phyloP scores from a whole-genome alignment of 1,284 basidiomycete species.

The Trametes sp. region DNA sequence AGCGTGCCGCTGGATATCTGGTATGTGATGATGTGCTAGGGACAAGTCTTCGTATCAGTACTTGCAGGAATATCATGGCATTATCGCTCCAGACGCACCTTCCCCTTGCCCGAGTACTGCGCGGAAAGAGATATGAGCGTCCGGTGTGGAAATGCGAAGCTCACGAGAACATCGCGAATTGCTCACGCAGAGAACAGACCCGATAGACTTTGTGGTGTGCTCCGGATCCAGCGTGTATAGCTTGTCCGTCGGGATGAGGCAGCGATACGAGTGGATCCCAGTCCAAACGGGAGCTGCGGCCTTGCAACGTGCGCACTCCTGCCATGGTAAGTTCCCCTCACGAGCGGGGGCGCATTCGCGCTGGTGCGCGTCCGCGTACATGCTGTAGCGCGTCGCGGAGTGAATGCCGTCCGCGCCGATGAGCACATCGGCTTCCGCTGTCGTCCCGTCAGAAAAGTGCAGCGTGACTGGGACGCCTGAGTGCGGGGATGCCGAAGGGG shows the following conservation, averaged over 20 bases:
- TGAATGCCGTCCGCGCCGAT: slow-evolving; percentile 55
- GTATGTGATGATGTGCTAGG: slow-evolving; percentile 39
- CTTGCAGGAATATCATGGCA: too few species aligned
- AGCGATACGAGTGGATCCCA: slow-evolving; percentile 52
- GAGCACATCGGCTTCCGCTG: slow-evolving; percentile 49
- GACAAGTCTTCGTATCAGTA: too few species aligned
- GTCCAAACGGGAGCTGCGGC: slow-evolving; percentile 50
- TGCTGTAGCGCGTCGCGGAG: slow-evolving; percentile 45
- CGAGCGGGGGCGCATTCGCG: slow-evolving; percentile 17
- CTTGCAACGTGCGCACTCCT: slow-evolving; percentile 25
- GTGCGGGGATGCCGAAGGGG: too few species aligned
- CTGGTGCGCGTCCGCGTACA: slow-evolving; percentile 40
- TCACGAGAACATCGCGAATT: too few species aligned
- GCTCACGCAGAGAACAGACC: slow-evolving; percentile 20
- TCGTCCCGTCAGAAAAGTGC: slow-evolving; percentile 47
- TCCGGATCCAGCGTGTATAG: slow-evolving; percentile 43
- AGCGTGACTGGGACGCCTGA: slow-evolving; percentile 31
- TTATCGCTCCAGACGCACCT: slow-evolving; percentile 41
- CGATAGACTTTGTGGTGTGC: slow-evolving; percentile 36
- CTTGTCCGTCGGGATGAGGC: slow-evolving; percentile 43
- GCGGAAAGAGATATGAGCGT: not conserved
- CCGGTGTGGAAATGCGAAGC: too few species aligned
- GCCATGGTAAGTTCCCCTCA: not conserved
- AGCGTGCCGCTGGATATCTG: slow-evolving; percentile 41
- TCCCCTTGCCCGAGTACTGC: slow-evolving; percentile 54